These are phyloP conservation scores for Xylariaceae sp. DNA, from an alignment of 2,329 filamentous ascomycete species.

Conservation along the genomic window DNA sequence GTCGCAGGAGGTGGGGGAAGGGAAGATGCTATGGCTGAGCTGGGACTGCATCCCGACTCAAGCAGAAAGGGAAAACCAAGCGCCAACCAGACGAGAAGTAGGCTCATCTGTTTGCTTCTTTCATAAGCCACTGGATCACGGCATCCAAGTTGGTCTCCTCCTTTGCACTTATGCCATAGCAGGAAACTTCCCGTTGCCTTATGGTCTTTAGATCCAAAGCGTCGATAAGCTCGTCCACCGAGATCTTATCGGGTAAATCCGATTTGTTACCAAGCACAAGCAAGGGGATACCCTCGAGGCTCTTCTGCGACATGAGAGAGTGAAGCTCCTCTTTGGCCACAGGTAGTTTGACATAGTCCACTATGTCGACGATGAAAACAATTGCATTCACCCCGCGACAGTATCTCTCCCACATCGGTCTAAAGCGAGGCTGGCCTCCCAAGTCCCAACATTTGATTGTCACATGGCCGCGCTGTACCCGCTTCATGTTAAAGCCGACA, in stretches of 20 bases:
- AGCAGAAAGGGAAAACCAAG: not conserved
- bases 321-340: conserved; percentile 93
- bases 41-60: not conserved
- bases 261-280: conserved; percentile 97
- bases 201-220: conserved; percentile 88
- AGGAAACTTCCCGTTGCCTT: conserved; percentile 91
- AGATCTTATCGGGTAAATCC: conserved; percentile 87
- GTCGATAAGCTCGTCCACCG: conserved; percentile 95
- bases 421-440: conserved; percentile 93
- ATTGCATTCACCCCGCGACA: conserved; percentile 97
- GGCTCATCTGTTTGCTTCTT: conserved; percentile 75
- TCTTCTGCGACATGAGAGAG: conserved; percentile 81
- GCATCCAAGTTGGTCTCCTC: conserved; percentile 98
- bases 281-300: conserved; percentile 86
- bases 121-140: conserved; percentile 95
- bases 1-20: conserved; percentile 29
- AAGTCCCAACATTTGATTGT: conserved; percentile 99
- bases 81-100: conserved; percentile 8
- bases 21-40: conserved; percentile 6
- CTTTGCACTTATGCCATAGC: conserved; percentile 98
- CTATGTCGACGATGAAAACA: conserved; percentile 97
- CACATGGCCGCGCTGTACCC: conserved; percentile 96
- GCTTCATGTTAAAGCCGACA: conserved; percentile 99
- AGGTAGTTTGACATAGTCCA: conserved; percentile 79
- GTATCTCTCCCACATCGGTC: conserved; percentile 99